phyloP scores from a whole-genome alignment of 164 flowering plant species.

The Vitis labrusca region DNA sequence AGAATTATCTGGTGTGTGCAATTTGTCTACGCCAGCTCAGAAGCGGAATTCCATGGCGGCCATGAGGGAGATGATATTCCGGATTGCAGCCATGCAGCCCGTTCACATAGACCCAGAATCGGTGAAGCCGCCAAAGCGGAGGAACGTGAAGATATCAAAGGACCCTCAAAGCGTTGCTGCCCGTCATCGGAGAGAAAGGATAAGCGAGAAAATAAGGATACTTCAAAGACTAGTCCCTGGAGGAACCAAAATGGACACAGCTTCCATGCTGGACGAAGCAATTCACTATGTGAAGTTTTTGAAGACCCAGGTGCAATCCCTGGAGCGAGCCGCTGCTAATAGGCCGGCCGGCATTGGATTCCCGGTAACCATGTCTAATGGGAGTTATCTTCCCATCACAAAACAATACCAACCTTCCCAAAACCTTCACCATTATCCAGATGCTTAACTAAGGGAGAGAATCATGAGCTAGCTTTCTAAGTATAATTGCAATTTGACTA shows the following conservation, averaged over 20 bases:
- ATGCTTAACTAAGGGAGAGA: no score
- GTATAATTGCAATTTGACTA: no score
- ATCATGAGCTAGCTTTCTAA: no score
- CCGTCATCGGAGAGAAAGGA: constrained; percentile 52
- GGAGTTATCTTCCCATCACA: constrained; percentile 2
- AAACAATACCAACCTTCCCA: no score
- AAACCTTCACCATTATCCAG: no score
- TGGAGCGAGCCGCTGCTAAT: constrained; percentile 36
- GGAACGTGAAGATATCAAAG: constrained; percentile 56
- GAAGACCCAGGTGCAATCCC: constrained; percentile 46
- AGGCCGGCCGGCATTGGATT: constrained; percentile 31
- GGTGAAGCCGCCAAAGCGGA: constrained; percentile 48
- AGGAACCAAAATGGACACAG: constrained; percentile 67
- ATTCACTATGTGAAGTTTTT: constrained; percentile 57
- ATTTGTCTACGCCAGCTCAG: constrained; percentile 2
- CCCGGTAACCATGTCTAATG: constrained; percentile 26
- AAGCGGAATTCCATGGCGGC: constrained; percentile 42
- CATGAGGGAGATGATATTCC: constrained; percentile 63
- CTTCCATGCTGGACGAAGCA: constrained; percentile 68
- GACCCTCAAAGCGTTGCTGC: constrained; percentile 75
- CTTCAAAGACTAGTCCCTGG: constrained; percentile 61
- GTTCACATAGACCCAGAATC: constrained; percentile 55
- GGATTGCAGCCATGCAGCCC: constrained; percentile 63
- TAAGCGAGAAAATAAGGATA: constrained; percentile 59
- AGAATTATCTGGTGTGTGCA: no score